Base-by-base conservation (phyloP, 345 rosid species). In the Zanthoxylum bungeanum region DNA sequence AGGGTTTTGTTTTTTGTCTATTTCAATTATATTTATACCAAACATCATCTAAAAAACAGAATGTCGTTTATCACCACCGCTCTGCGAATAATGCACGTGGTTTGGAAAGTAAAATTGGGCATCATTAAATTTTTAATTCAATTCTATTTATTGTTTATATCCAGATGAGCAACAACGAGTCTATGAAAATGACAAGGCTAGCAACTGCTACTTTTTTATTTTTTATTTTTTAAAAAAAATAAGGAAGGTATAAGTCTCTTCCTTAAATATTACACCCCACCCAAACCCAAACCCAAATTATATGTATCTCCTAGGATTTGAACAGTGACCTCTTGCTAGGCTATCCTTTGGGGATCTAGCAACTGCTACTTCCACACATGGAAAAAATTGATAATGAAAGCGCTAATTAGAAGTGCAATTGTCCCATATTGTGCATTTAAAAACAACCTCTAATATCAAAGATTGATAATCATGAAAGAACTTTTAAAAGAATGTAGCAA, bases 391-490 rank as follows among this genome's bases (percentile, higher is more conserved):
- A 24, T 27, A 16, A 0, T n/a, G 1, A 34, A 37, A 36, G 17
- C 27, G 11, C 4, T 4, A 21, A 5, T 60, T 60, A 60, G 25
- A 17, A 34, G 42, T 31, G 40, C 42, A 30, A 37, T 49, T 37
- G 10, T 25, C 12, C 19, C 9, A 40, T 25, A 61, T 10, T 1
- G 27, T 36, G 21, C 10, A 42, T 47, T 51, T 46, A 27, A 12
- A 4, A 19, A 47, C 0, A 9, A 31, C 47, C 50, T 47, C 1
- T 33, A 9, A 52, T 39, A 36, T 37, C 40, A 52, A 25, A 24
- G n/a, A 64, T 53, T 44, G 59, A n/a, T 8, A 17, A 75, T 25
- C 19, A 36, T 27, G 66, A 64, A 75, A 9, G 34, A 56, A n/a
- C 61, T 9, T 25, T 39, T 50, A 56, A 31, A 33, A 31, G 58